Percentiles rank a stretch among this genome's conserved stretches.
Evolutionary conservation across 345 rosid species (phyloP).

Genomic region (Ceriops tagal): DNA sequence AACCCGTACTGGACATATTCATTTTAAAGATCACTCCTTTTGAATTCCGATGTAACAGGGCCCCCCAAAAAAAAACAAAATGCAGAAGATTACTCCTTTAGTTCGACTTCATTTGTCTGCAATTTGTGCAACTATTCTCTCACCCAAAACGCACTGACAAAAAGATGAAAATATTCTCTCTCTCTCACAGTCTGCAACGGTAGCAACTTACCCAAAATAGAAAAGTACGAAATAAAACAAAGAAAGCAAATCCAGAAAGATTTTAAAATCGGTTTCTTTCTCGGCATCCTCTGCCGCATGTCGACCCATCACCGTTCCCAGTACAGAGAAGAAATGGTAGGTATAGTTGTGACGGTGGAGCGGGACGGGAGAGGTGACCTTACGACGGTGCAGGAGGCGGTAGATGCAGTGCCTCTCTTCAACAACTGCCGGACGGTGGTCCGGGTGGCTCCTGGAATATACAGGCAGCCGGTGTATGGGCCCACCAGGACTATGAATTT

Average conservation of each 20-base stretch:
- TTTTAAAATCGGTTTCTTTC: background rate
- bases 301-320: background rate
- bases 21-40: too few species aligned
- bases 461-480: constrained; percentile 72
- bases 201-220: background rate
- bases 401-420: constrained; percentile 73
- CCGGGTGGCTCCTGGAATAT: constrained; percentile 71
- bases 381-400: constrained; percentile 78
- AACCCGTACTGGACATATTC: too few species aligned
- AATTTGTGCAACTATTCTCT: too few species aligned
- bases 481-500: constrained; percentile 78
- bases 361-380: too few species aligned
- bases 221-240: background rate
- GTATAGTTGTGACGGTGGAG: constrained; percentile 53
- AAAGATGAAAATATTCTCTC: background rate
- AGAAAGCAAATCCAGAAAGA: background rate
- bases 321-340: constrained; percentile 35
- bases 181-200: background rate
- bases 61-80: too few species aligned
- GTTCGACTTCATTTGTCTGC: too few species aligned
- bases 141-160: too few species aligned
- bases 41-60: too few species aligned
- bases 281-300: background rate
- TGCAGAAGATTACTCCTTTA: too few species aligned
- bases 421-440: constrained; percentile 69